Base-by-base conservation (phyloP, 768 basidiomycete species). In the Termitomyces sp. region DNA sequence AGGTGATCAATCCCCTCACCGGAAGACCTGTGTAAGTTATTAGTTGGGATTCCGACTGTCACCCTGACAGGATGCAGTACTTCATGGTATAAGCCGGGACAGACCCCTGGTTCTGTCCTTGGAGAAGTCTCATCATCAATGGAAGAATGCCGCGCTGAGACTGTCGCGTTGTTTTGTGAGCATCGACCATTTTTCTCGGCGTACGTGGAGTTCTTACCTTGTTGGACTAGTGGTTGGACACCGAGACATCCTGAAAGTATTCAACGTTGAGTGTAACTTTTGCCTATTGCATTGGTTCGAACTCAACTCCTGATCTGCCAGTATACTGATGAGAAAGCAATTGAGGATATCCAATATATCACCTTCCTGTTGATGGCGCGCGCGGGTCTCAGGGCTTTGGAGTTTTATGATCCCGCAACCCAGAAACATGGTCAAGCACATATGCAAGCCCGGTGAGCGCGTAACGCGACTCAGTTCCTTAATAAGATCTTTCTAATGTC, bases 61-160 rank as follows among this genome's bases (percentile, higher is more conserved):
- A 14, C 25, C 12, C 40, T 56, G 25, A 56, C 31, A 27, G 45
- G 34, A 32, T 43, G 14, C 52, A 92, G 90, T 54, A 78, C 82
- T 3, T 86, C 89, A 16, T 95, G 92, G 92, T 95, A 95, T 71
- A 89, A 89, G 67, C 81, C 88, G 34, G 92, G 92, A 8, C 92
- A 93, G 70, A 92, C 89, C 0, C 81, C 90, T 38, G 89, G 84
- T 48, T 85, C 90, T 10, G 86, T 93, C 1, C 77, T 95, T 1
- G 92, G 92, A 0, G 89, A 93, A 59, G 89, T 92, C 8, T 92
- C 90, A 4, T 93, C 92, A 0, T 94, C 92, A 1, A 84, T 94
- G 83, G 93, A 95, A 71, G 92, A 95, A 73, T 94, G 92, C 63
- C 84, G 93, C n/a, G 92, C 92, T 9, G 93, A 95, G 73, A 81